These are phyloP conservation scores for Medicago lupulina DNA, from an alignment of 306 rosid species.

Conservation along the genomic window DNA sequence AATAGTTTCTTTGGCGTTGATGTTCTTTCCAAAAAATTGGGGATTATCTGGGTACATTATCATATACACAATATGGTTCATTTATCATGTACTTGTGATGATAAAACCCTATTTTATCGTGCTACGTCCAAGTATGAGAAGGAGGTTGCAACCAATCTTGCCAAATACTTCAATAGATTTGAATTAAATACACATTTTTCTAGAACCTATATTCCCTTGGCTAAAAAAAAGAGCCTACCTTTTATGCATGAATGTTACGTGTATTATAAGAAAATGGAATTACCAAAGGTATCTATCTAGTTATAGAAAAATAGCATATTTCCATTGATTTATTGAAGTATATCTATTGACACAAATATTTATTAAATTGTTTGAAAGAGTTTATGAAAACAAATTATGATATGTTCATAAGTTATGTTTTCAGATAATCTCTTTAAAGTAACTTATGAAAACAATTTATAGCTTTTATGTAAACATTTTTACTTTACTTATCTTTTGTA, in stretches of 20 bases:
- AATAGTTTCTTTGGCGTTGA: not conserved
- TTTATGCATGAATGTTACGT: not conserved
- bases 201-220: not conserved
- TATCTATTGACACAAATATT: not conserved
- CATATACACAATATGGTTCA: not conserved
- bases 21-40: conserved; percentile 3
- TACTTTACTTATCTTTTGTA: no score
- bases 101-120: not conserved
- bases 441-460: not conserved
- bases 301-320: not conserved
- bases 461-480: no score
- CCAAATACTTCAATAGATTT: conserved; percentile 17
- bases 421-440: no score
- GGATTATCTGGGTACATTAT: not conserved
- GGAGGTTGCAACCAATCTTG: not conserved
- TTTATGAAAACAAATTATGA: not conserved
- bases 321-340: not conserved
- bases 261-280: not conserved
- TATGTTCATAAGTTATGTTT: no score
- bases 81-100: not conserved
- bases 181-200: not conserved
- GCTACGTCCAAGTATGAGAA: not conserved
- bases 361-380: not conserved
- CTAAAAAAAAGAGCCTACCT: not conserved
- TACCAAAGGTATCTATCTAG: not conserved